phyloP scores from a whole-genome alignment of 345 rosid genomes.

The Bruguiera sexangula region DNA sequence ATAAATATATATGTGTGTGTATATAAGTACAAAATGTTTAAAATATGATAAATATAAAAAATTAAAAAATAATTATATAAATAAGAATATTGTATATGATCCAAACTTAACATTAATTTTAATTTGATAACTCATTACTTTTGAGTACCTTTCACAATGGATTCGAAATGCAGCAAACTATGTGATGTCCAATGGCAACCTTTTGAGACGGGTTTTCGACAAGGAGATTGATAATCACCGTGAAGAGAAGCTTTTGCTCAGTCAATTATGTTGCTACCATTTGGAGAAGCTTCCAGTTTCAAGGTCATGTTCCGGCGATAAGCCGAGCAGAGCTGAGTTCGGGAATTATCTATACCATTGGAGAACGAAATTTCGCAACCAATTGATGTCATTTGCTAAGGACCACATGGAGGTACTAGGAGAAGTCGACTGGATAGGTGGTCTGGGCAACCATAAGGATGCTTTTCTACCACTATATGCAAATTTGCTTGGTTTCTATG shows the following conservation, averaged over 20 bases:
- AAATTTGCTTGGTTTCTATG: slow-evolving; percentile 73
- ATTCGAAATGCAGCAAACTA: slow-evolving; percentile 47
- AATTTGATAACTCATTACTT: slow-evolving; percentile 31
- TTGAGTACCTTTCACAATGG: slow-evolving; percentile 56
- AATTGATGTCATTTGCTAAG: slow-evolving; percentile 51
- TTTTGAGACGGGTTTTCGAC: slow-evolving; percentile 87
- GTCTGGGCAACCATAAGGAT: slow-evolving; percentile 86
- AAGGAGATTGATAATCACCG: slow-evolving; percentile 93
- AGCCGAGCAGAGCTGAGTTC: slow-evolving; percentile 23
- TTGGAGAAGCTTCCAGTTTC: slow-evolving; percentile 51
- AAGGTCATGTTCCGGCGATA: slow-evolving; percentile 20
- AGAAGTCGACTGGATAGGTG: slow-evolving; percentile 65
- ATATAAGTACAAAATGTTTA: no score
- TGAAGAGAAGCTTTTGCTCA: slow-evolving; percentile 80
- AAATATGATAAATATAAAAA: no score
- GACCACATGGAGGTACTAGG: slow-evolving; percentile 41
- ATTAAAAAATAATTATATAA: no score
- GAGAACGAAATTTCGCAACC: slow-evolving; percentile 56
- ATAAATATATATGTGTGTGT: no score
- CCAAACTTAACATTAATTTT: no score
- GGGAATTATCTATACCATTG: slow-evolving; percentile 40
- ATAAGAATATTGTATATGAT: no score
- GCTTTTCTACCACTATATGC: slow-evolving; percentile 77
- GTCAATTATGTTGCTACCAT: slow-evolving; percentile 73
- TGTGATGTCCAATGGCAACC: slow-evolving; percentile 46